These are phyloP conservation scores for Thinopyrum elongatum DNA, from an alignment of 176 grass and related monocot genomes.

Conservation along the genomic window DNA sequence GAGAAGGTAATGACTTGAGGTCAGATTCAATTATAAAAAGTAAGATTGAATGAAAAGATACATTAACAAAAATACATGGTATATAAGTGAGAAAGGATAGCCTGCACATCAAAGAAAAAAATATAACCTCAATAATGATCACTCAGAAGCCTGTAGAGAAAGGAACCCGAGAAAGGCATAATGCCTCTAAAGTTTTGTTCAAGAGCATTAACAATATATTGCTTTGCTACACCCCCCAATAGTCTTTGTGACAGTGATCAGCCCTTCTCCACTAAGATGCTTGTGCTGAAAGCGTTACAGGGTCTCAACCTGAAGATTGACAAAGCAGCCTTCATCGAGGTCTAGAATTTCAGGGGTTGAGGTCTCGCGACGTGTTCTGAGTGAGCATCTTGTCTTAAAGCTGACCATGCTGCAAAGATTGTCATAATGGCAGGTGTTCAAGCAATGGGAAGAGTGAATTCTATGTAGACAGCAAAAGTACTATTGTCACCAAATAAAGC, in stretches of 20 bases:
- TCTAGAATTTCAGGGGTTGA: too few species aligned
- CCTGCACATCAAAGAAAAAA: neutral
- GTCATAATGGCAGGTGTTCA: neutral
- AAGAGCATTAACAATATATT: neutral
- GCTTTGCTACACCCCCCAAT: neutral
- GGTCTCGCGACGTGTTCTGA: too few species aligned
- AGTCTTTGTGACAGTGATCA: neutral
- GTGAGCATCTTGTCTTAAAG: too few species aligned
- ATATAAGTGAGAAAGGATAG: neutral
- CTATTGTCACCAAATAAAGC: neutral
- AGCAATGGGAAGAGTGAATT: neutral
- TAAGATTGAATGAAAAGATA: neutral
- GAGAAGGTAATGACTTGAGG: neutral
- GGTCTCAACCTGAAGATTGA: too few species aligned
- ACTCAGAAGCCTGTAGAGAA: neutral
- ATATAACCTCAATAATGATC: neutral
- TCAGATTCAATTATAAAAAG: neutral
- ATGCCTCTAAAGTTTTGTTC: neutral
- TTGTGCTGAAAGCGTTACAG: neutral
- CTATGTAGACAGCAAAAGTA: neutral
- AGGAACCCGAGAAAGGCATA: neutral
- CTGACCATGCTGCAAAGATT: neutral
- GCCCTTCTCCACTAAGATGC: neutral
- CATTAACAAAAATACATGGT: neutral
- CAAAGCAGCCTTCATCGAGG: too few species aligned